Evolutionary conservation across 2,329 filamentous ascomycete genomes (phyloP), one percentile per base, ranked within the genome.

Genomic region (Diaporthe amygdali): DNA sequence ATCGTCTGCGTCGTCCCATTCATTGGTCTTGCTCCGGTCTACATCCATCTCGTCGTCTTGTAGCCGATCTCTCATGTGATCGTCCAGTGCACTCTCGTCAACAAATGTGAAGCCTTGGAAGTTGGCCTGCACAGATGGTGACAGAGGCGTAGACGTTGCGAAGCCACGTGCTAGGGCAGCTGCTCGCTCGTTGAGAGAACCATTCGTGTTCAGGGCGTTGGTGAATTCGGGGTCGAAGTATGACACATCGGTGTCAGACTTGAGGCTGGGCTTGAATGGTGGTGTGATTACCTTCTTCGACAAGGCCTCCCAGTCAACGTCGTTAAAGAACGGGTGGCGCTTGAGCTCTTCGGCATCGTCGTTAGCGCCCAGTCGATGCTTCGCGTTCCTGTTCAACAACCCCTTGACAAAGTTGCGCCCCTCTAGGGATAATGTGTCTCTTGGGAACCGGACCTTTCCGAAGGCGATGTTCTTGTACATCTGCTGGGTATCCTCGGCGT

Each of bases 381-480:
- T 97, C 59, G 96, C 96, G 81, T 99, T 99, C 79, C 96, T 91
- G 85, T 99, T 99, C 69, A 99, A 89, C 73, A 99, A 85, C 25
- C 96, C 96, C 86, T 99, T 99, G 79, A 99, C 96, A 78, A 99
- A 99, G 82, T 97, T 98, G 71, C 96, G 91, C 71, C 96, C 96
- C 82, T 99, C 96, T 49, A 95, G 93, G 73, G 95, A 98, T 39
- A 99, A 86, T 1, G 96, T 97, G 81, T 99, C 96, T 75, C 95
- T 90, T 9, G 96, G 96, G 81, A 99, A 99, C 73, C 96, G 90
- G 71, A 99, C 96, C 81, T 99, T 99, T 80, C 96, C 96, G 79
- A 99, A 99, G 0, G 96, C 96, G 80, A 99, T 99, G 84, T 99
- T 99, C 87, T 99, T 99, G 87, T 99, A 99, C 96, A 99, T 99